phyloP scores from a whole-genome alignment of 164 flowering plant genomes.

The Hamamelis virginiana region DNA sequence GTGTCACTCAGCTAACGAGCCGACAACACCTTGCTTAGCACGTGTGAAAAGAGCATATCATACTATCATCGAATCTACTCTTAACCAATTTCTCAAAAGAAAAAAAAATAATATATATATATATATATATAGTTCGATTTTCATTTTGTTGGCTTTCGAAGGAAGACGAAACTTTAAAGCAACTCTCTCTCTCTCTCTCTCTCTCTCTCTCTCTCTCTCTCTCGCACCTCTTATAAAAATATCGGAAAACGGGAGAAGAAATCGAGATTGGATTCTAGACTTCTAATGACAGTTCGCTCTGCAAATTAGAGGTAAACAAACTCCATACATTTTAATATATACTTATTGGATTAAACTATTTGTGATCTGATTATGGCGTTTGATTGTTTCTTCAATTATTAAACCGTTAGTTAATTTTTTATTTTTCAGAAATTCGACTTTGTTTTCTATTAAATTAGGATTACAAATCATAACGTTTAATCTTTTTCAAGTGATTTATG shows the following conservation, averaged over 20 bases:
- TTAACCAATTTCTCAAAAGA: no score
- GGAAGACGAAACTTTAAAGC: conserved; percentile 30
- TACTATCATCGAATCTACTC: neutral
- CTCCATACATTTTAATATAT: neutral
- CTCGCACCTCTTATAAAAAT: neutral
- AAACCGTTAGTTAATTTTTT: no score
- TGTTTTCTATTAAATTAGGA: no score
- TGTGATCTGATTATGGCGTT: neutral
- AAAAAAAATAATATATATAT: no score
- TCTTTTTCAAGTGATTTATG: no score
- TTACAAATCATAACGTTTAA: no score
- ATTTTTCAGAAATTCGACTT: no score
- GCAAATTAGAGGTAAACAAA: conserved; percentile 17
- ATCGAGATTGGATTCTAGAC: neutral
- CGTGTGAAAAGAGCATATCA: neutral
- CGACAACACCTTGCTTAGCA: no score
- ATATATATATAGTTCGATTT: no score
- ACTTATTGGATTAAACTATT: neutral
- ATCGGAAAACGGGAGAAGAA: neutral
- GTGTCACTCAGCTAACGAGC: neutral
- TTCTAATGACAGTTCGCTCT: conserved; percentile 11
- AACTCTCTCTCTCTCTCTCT: conserved; percentile 14
- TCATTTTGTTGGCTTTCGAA: conserved; percentile 14
- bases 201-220: conserved; percentile 10
- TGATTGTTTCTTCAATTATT: neutral